These are phyloP conservation scores for Mortierella sp. DNA, from an alignment of 371 early-diverging fungal genomes.

Conservation along the genomic window DNA sequence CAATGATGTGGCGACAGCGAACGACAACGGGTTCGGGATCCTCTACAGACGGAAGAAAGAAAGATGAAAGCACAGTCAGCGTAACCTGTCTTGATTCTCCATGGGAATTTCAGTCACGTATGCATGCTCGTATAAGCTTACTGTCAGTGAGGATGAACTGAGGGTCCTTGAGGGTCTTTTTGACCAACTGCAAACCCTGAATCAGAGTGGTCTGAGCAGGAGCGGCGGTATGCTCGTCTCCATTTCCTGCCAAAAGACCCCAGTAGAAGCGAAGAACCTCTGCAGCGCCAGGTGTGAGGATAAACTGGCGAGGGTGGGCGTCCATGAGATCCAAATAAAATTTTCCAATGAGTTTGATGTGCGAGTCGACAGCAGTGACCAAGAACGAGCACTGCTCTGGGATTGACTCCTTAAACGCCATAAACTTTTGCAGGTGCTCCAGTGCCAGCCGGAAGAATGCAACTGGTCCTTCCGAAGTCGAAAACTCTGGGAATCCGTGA, in stretches of 20 bases:
- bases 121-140: slow-evolving; percentile 22
- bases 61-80: background rate
- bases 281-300: slow-evolving; percentile 73
- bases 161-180: slow-evolving; percentile 77
- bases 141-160: slow-evolving; percentile 45
- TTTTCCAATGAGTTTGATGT: slow-evolving; percentile 85
- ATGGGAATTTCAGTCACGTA: background rate
- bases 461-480: slow-evolving; percentile 72
- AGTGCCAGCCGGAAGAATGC: slow-evolving; percentile 65
- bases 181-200: slow-evolving; percentile 79
- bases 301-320: slow-evolving; percentile 79
- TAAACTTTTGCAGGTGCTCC: slow-evolving; percentile 72
- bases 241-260: slow-evolving; percentile 63
- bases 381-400: slow-evolving; percentile 57
- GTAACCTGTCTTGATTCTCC: too few species aligned
- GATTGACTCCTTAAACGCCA: slow-evolving; percentile 58
- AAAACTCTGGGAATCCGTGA: slow-evolving; percentile 81
- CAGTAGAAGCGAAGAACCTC: slow-evolving; percentile 86
- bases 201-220: slow-evolving; percentile 63
- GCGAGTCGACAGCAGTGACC: slow-evolving; percentile 60
- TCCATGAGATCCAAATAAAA: slow-evolving; percentile 83
- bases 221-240: slow-evolving; percentile 41
- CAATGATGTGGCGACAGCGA: slow-evolving; percentile 71
- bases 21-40: slow-evolving; percentile 66
- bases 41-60: slow-evolving; percentile 36